These are phyloP conservation scores for Lachnellula willkommii DNA, from an alignment of 2,329 filamentous ascomycete species.

Conservation along the genomic window DNA sequence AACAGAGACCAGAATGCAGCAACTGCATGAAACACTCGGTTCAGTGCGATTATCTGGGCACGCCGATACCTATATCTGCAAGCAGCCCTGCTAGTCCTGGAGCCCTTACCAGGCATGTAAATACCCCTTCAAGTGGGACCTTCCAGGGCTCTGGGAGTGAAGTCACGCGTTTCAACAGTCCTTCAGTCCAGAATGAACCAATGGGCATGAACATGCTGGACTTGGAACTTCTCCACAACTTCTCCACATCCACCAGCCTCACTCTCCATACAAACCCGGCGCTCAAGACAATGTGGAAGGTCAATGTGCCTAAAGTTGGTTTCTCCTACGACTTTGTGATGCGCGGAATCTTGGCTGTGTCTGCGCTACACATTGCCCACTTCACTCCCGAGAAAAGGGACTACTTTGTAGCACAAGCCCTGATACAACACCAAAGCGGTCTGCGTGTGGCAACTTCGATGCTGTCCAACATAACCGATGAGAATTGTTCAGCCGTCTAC, in stretches of 20 bases:
- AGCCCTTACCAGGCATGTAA: constrained; percentile 4
- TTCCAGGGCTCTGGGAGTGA: constrained; percentile 1
- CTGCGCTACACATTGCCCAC: constrained; percentile 44
- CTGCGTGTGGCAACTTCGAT: constrained; percentile 30
- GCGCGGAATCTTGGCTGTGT: constrained; percentile 43
- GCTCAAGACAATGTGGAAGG: constrained; percentile 42
- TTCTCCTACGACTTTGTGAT: constrained; percentile 44
- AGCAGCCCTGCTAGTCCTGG: constrained; percentile 9
- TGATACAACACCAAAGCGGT: constrained; percentile 33
- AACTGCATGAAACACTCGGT: constrained; percentile 39
- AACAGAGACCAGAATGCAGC: constrained; percentile 35
- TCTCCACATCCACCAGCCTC: constrained; percentile 42
- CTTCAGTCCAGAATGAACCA: neutral
- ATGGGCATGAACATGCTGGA: constrained; percentile 37
- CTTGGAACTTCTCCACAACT: constrained; percentile 50
- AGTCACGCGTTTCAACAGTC: neutral
- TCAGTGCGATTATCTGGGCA: constrained; percentile 33
- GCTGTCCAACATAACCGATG: constrained; percentile 30
- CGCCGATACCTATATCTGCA: constrained; percentile 3
- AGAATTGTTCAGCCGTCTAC: constrained; percentile 35
- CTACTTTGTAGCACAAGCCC: constrained; percentile 37
- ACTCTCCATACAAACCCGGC: constrained; percentile 40
- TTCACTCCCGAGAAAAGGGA: constrained; percentile 35
- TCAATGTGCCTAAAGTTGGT: constrained; percentile 42
- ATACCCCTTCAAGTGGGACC: neutral